Base-by-base conservation (phyloP, 306 rosid species). In the Ormosia emarginata region DNA sequence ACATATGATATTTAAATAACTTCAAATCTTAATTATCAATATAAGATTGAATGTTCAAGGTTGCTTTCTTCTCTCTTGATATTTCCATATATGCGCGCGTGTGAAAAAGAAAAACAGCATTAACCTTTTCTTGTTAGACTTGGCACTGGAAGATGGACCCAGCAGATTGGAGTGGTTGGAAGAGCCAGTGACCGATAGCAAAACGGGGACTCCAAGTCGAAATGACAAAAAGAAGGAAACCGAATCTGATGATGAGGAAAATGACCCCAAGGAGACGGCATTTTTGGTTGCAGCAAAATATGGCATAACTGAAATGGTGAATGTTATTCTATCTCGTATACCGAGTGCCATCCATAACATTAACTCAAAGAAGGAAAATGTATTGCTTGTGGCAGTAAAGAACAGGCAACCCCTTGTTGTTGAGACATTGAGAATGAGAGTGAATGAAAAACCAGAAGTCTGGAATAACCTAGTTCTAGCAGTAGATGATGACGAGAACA, bases 241-340 rank as follows among this genome's bases (percentile, higher is more conserved):
- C 2, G 13, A 65, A 2, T 3, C 3, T 1, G 4, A 6, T 24
- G 24, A 34, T 11, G 67, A 30, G 5, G 7, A 39, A 66, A 66
- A 66, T 17, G 77, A 57, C 2, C 17, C 37, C 2, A 74, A 65
- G 7, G 53, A 49, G 14, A 52, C 58, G n/a, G 49, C 88, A 6
- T 55, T 62, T 52, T 46, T 81, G 39, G 5, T 30, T 0, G 86
- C 84, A 15, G 86, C 88, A 0, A 49, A 5, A 12, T 8, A 64
- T 49, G 89, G 89, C 4, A 74, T 83, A 1, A 15, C 12, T 4
- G 82, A 86, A 33, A 69, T 87, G 8, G 69, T 81, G 72, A 0
- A 0, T 1, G 36, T 0, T 0, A 17, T 77, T 18, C 37, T 14
- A 10, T 0, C 3, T 0, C 0, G 0, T 0, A 39, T 69, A 47